Evolutionary conservation across 2,329 filamentous ascomycete genomes (phyloP), one percentile per base, ranked within the genome.

Genomic region (Diatrype stigma): DNA sequence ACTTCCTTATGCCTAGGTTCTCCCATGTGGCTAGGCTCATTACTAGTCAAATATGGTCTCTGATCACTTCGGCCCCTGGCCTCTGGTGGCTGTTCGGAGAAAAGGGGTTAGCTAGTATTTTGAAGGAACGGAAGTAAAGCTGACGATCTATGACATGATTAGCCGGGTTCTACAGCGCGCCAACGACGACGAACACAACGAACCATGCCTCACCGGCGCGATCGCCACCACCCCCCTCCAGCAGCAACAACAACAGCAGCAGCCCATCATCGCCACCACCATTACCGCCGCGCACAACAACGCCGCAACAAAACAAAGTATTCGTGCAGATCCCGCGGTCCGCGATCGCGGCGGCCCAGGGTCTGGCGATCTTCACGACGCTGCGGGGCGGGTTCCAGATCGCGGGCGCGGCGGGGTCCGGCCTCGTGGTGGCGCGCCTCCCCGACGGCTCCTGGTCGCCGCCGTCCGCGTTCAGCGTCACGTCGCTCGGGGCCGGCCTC

Each of bases 381-480:
- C 81, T 87, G 65, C 82, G 85, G 49, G 81, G 81, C 0, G 85
- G 85, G 10, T 76, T 87, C 51, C 83, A 84, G 66, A 70, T 87
- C 32, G 81, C 81, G 2, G 84, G 84, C n/a, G 80, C 84, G 4
- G 83, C 82, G 8, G 85, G 85, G 30, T 85, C 82, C 2, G 86
- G 85, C 32, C 69, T 89, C 21, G 72, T 89, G 11, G 73, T 88
- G 49, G 81, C 80, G 6, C 81, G 83, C 12, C 76, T 80, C 32
- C 74, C 77, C 3, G 83, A 87, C 61, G 85, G 85, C 14, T 74
- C 73, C 8, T 95, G 90, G 90, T 89, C 86, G 38, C 86, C 89
- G 1, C 90, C 90, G 0, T 90, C 86, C 0, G 90, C 87, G 30
- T 92, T 96, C 63, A 80, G 92, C 69, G 79, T 94, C 23, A 87